A percentile compares a stretch with the other conserved stretches of the same genome.
Evolutionary conservation across 73 alveolate species (phyloP).

Genomic region (Uronychia setigera): DNA sequence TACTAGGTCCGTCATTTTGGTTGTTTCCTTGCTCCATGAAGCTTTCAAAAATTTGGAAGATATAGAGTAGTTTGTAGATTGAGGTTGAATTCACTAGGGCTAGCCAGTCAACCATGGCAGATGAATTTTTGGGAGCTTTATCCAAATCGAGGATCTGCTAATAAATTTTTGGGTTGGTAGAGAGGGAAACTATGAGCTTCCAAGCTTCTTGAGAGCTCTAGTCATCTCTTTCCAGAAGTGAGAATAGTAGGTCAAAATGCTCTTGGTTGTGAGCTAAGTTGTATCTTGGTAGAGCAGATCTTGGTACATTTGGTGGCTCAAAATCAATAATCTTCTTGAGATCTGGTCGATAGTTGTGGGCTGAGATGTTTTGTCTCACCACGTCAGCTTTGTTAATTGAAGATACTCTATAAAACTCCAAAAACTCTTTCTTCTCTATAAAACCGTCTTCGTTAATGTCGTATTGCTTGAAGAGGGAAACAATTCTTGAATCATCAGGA

Average conservation of each 20-base stretch:
- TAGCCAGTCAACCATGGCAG: slow-evolving; percentile 66
- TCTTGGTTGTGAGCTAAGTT: slow-evolving; percentile 61
- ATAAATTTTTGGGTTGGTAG: slow-evolving; percentile 70
- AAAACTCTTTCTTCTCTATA: slow-evolving; percentile 56
- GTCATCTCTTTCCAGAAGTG: slow-evolving; percentile 46
- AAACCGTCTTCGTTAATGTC: slow-evolving; percentile 75
- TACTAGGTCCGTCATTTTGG: slow-evolving; percentile 14
- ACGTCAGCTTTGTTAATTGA: slow-evolving; percentile 60
- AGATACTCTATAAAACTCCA: slow-evolving; percentile 71
- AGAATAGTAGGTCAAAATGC: slow-evolving; percentile 68
- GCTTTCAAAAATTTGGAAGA: slow-evolving; percentile 71
- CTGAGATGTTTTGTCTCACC: slow-evolving; percentile 78
- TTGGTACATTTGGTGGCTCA: slow-evolving; percentile 37
- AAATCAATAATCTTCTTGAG: slow-evolving; percentile 60
- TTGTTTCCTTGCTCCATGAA: slow-evolving; percentile 73
- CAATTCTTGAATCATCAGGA: slow-evolving; percentile 69
- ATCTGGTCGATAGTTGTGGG: slow-evolving; percentile 76
- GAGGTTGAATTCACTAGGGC: slow-evolving; percentile 52
- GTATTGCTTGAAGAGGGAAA: slow-evolving; percentile 53
- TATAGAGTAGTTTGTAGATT: slow-evolving; percentile 71
- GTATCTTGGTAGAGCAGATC: slow-evolving; percentile 74
- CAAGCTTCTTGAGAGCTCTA: slow-evolving; percentile 73
- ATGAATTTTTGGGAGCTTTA: not conserved
- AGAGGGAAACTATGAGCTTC: slow-evolving; percentile 55
- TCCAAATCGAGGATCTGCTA: slow-evolving; percentile 48